Base-by-base conservation (phyloP, 345 rosid genomes). In the Eucalyptus polybractea region DNA sequence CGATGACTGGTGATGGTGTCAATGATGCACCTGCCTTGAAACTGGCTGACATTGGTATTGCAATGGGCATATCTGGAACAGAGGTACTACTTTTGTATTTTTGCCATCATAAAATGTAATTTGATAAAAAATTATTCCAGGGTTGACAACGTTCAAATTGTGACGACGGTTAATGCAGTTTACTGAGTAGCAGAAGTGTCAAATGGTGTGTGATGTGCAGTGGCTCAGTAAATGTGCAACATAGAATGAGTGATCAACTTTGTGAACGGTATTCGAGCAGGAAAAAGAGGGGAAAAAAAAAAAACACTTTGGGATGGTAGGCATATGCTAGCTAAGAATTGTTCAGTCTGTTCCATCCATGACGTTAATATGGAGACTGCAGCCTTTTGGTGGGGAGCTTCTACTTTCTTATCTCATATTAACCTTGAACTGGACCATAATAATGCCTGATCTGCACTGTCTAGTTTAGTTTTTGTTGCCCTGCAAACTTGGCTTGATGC, bases 1-100 rank as follows among this genome's bases (percentile, higher is more conserved):
- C 99, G 50, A 98, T 98, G 99, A 98, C 99, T 37, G 99, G 99
- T 88, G 99, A 98, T 92, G 99, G 99, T 91, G 99, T 97, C 87
- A 98, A 98, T 89, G 99, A 98, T 93, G 99, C 99, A 37, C 99
- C 99, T 89, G 99, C 99, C 81, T 92, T 98, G 87, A 98, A 98
- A 93, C 92, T 98, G 93, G 99, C 99, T 88, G 99, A 98, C 89
- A 98, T 98, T 87, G 99, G 99, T n/a, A 87, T 98, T 62, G 99
- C 99, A 86, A 98, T 98, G 99, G 99, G 99, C 56, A 96, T 98
- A 88, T 86, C 98, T 15, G 99, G 99, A 81, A 98, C 99, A 31
- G 99, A 98, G 96, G 99, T 97, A 94, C 24, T 10, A 7, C 13
- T 86, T 56, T 44, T 45, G 8, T 83, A 50, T 29, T 54, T 86